These are phyloP conservation scores for Arthroderma uncinatum DNA, from an alignment of 2,329 filamentous ascomycete species.

Conservation along the genomic window DNA sequence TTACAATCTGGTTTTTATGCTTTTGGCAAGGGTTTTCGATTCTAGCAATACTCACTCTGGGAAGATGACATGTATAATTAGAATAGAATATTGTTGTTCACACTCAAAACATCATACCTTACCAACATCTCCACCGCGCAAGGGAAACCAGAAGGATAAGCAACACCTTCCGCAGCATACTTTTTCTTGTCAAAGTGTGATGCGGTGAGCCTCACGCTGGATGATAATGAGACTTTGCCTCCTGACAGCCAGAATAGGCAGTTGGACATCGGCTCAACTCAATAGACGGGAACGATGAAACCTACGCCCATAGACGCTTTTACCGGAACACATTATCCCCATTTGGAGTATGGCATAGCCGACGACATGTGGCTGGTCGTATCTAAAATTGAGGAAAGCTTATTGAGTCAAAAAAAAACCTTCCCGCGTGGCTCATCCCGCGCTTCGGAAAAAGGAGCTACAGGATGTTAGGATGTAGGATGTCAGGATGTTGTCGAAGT, in stretches of 20 bases:
- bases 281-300: not conserved
- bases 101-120: not conserved
- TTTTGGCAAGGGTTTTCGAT: not conserved
- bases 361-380: not conserved
- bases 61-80: not conserved
- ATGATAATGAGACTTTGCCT: not conserved
- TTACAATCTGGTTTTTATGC: not conserved
- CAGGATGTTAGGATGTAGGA: no score
- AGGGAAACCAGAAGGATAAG: not conserved
- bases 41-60: not conserved
- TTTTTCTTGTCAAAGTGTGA: no score
- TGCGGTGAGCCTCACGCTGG: no score
- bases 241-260: not conserved
- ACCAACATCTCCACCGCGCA: not conserved
- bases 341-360: not conserved
- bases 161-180: no score
- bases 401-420: not conserved
- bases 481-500: no score
- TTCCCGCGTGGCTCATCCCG: conserved; percentile 1
- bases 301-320: not conserved
- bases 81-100: conserved; percentile 3
- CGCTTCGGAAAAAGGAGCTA: not conserved
- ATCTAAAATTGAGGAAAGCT: conserved; percentile 3
- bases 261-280: not conserved
- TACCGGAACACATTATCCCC: not conserved